Conservation (phyloP, 257 asterid species). For the Jacaranda copaia region DNA sequence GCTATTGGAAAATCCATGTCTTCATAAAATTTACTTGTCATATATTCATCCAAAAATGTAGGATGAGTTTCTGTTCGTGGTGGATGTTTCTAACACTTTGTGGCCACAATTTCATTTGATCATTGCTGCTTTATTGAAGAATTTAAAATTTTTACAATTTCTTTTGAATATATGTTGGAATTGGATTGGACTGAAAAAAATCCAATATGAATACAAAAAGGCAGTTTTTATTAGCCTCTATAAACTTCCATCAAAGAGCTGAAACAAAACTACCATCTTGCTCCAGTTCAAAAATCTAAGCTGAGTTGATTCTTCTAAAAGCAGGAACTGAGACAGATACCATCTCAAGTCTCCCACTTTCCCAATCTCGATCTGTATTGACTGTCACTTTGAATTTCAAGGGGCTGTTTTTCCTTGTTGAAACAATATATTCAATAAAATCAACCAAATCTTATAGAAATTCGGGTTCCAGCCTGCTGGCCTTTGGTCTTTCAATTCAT, state of each 20-base stretch:
- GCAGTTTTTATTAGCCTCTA: background rate
- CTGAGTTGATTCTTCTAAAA: constrained; percentile 9
- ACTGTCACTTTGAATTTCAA: constrained; percentile 58
- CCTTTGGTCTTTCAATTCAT: constrained; percentile 11
- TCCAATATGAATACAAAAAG: background rate
- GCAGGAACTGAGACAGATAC: constrained; percentile 59
- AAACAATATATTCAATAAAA: constrained; percentile 57
- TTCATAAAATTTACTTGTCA: constrained; percentile 13
- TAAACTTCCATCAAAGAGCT: background rate
- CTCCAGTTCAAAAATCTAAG: background rate
- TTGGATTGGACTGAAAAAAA: background rate
- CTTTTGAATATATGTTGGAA: too few species aligned
- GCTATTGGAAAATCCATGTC: background rate
- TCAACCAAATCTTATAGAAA: constrained; percentile 59
- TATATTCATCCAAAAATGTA: background rate
- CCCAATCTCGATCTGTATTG: constrained; percentile 53
- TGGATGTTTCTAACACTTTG: background rate
- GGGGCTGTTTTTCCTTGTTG: constrained; percentile 63
- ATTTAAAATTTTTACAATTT: too few species aligned
- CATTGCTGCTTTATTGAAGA: background rate
- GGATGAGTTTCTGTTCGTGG: background rate
- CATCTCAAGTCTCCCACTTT: constrained; percentile 71
- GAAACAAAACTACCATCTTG: background rate
- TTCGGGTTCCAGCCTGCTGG: constrained; percentile 36
- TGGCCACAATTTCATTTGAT: background rate